Percentiles rank a stretch among this genome's conserved stretches.
Evolutionary conservation across 148 eudicot genomes (phyloP).

Genomic region (Cornus florida): DNA sequence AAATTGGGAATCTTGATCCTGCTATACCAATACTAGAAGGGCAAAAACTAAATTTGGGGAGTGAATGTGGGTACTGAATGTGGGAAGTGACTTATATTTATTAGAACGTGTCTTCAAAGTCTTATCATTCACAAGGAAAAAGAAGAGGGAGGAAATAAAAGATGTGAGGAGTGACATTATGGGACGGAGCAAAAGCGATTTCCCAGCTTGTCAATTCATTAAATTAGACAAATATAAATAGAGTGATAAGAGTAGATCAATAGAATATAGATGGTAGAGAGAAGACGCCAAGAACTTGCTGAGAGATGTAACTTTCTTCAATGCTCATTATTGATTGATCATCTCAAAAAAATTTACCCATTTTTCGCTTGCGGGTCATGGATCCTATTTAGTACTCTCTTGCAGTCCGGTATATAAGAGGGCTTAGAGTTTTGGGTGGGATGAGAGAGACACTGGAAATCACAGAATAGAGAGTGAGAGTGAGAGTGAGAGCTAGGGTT

Average conservation of each 20-base stretch:
- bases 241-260: not conserved
- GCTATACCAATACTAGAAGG: not conserved
- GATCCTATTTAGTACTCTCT: too few relatives aligned
- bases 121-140: not conserved
- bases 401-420: too few relatives aligned
- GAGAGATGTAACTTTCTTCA: not conserved
- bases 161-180: too few relatives aligned
- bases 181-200: not conserved
- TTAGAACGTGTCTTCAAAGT: not conserved
- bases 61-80: not conserved
- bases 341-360: not conserved
- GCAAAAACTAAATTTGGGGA: not conserved
- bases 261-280: too few relatives aligned
- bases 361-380: too few relatives aligned
- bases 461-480: too few relatives aligned
- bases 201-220: not conserved
- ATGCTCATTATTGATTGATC: not conserved
- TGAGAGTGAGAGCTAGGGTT: too few relatives aligned
- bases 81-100: not conserved
- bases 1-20: not conserved
- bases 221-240: not conserved
- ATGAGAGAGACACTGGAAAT: too few relatives aligned
- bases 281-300: too few relatives aligned
- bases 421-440: too few relatives aligned
- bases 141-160: not conserved